These are phyloP conservation scores for Schizophyllum amplum DNA, from an alignment of 1,284 basidiomycete genomes.

Conservation along the genomic window DNA sequence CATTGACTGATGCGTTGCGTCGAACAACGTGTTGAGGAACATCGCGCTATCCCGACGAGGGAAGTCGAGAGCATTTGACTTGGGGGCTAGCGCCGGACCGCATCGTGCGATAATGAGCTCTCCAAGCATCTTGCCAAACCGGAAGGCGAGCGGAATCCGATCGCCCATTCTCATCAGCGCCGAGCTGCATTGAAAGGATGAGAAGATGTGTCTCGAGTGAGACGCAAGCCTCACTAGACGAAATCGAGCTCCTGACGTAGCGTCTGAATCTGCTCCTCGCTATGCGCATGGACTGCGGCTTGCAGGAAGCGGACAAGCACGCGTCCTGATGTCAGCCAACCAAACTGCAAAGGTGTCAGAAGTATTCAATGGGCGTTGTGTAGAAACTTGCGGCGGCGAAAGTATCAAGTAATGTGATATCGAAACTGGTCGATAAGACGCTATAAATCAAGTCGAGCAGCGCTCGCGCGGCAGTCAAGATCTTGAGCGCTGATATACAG, in stretches of 20 bases:
- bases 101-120: conserved; percentile 32
- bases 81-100: conserved; percentile 19
- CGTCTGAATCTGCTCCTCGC: conserved; percentile 43
- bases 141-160: conserved; percentile 54
- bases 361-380: conserved; percentile 2
- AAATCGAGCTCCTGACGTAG: conserved; percentile 56
- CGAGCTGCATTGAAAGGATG: conserved; percentile 26
- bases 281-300: conserved; percentile 45
- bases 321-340: conserved; percentile 59
- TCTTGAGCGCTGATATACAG: conserved; percentile 59
- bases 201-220: background rate
- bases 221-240: conserved; percentile 55
- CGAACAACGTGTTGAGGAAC: background rate
- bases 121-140: conserved; percentile 57
- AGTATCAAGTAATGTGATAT: conserved; percentile 54
- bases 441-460: conserved; percentile 62
- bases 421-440: conserved; percentile 61
- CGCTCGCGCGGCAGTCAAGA: conserved; percentile 53
- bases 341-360: conserved; percentile 36
- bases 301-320: conserved; percentile 58
- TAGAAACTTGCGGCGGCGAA: conserved; percentile 43
- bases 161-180: conserved; percentile 56
- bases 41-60: background rate
- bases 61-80: background rate
- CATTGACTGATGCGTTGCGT: background rate